phyloP scores from a whole-genome alignment of 2,329 filamentous ascomycete genomes.

The Pseudogymnoascus sp. region DNA sequence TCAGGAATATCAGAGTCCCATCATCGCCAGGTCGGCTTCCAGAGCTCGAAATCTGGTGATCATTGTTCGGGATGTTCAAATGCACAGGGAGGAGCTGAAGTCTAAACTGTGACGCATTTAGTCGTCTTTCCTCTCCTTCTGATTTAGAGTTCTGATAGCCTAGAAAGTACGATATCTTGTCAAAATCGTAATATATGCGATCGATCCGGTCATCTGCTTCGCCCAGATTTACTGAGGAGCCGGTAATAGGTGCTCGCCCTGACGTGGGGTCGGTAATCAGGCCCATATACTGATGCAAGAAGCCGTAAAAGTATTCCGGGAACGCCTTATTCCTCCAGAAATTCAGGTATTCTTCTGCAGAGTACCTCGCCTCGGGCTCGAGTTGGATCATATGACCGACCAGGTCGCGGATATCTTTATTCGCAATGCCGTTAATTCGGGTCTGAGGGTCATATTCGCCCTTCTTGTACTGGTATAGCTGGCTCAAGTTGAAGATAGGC shows the following conservation, averaged over 20 bases:
- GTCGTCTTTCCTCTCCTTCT: conserved; percentile 19
- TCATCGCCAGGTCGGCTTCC: conserved; percentile 65
- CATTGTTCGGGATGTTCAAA: conserved; percentile 78
- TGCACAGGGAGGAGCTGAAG: conserved; percentile 69
- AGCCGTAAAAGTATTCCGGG: conserved; percentile 93
- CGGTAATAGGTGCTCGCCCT: conserved; percentile 63
- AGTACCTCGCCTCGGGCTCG: conserved; percentile 84
- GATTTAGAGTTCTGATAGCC: conserved; percentile 52
- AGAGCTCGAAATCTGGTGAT: conserved; percentile 57
- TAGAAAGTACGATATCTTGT: conserved; percentile 93
- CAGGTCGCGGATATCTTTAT: conserved; percentile 78
- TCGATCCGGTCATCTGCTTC: conserved; percentile 93
- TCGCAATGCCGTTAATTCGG: conserved; percentile 77
- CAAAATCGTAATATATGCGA: conserved; percentile 86
- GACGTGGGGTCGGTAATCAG: conserved; percentile 86
- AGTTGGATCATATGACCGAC: conserved; percentile 94
- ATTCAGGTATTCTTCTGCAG: conserved; percentile 85
- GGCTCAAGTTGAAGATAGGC: conserved; percentile 94
- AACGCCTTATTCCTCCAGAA: conserved; percentile 92
- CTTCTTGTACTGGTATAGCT: conserved; percentile 88
- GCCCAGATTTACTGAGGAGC: conserved; percentile 62
- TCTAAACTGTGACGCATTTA: conserved; percentile 38
- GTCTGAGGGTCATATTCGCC: conserved; percentile 86
- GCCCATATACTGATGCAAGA: conserved; percentile 96
- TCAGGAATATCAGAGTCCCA: conserved; percentile 86